phyloP scores from a whole-genome alignment of 129 eudicot genomes.

The Centaurea solstitialis region DNA sequence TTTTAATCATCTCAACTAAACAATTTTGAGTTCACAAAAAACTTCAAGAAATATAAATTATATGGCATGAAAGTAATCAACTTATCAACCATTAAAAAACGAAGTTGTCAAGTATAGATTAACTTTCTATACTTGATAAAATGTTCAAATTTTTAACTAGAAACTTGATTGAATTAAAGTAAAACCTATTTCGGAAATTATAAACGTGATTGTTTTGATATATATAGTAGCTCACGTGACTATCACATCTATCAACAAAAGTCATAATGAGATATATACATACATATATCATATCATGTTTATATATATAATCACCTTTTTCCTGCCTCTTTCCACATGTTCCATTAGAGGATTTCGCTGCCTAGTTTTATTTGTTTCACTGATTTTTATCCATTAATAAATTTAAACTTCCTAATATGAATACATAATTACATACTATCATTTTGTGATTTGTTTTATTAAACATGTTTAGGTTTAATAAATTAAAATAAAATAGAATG shows the following conservation, averaged over 20 bases:
- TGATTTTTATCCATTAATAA: background rate
- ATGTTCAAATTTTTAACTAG: too few relatives aligned
- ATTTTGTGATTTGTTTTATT: too few relatives aligned
- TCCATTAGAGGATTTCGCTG: background rate
- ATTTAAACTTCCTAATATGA: background rate
- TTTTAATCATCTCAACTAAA: background rate
- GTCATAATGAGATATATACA: background rate
- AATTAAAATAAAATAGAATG: too few relatives aligned
- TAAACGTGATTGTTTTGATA: background rate
- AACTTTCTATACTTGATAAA: too few relatives aligned
- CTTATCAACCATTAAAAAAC: too few relatives aligned
- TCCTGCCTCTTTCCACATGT: too few relatives aligned
- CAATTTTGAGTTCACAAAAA: background rate
- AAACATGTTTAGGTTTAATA: background rate
- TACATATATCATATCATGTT: background rate
- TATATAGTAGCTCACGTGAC: slow-evolving; percentile 17
- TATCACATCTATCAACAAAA: background rate
- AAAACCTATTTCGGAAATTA: background rate
- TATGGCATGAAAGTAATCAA: background rate
- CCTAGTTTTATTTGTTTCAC: background rate
- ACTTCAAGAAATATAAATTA: too few relatives aligned
- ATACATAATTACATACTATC: background rate
- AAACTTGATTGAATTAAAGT: background rate
- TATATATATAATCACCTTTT: too few relatives aligned
- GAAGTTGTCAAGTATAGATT: background rate